Evolutionary conservation across 139 green algal species (phyloP), one percentile per base, ranked within the genome.

Genomic region (Pseudopediastrum boryanum): DNA sequence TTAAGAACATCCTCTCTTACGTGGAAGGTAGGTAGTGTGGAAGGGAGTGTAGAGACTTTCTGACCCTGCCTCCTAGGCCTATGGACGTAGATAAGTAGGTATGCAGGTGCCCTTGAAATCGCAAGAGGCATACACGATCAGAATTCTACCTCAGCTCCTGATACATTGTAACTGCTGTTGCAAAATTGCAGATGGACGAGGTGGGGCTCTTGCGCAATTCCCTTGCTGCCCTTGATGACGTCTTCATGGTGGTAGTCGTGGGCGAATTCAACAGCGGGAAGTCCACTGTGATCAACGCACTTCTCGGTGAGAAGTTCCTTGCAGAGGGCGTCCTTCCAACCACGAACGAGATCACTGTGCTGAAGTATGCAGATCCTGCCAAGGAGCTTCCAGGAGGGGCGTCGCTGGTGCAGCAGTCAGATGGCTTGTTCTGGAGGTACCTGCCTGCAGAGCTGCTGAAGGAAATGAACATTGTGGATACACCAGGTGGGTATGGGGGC

Each of bases 271-370:
- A 92, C 87, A 88, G 81, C 64, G 86, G 86, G 56, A 98, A 98
- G 86, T 96, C 92, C 23, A 93, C 92, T 0, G 89, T 99, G 19
- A 94, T 98, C 82, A 98, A 98, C 54, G 94, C 95, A 10, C 85
- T 99, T 56, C 89, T 98, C 52, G 95, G 94, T 8, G 44, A 76
- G 65, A 74, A 85, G 41, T 95, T 94, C 74, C 85, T 99, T 31
- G 88, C 89, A 0, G 92, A 98, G 62, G 96, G 96, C 56, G 94
- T 98, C 58, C 86, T 99, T 79, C 96, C 96, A 42, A 99, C 96
- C 71, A 99, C 96, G 46, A 99, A 99, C 79, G 96, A 99, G 82
- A 98, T 99, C 79, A 94, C 82, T 19, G 85, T 98, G n/a, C 85
- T 99, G 44, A 78, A 78, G 71, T 78, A 78, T 61, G 71, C 71